phyloP scores from a whole-genome alignment of 768 basidiomycete genomes.

The Phanerochaete sordida region DNA sequence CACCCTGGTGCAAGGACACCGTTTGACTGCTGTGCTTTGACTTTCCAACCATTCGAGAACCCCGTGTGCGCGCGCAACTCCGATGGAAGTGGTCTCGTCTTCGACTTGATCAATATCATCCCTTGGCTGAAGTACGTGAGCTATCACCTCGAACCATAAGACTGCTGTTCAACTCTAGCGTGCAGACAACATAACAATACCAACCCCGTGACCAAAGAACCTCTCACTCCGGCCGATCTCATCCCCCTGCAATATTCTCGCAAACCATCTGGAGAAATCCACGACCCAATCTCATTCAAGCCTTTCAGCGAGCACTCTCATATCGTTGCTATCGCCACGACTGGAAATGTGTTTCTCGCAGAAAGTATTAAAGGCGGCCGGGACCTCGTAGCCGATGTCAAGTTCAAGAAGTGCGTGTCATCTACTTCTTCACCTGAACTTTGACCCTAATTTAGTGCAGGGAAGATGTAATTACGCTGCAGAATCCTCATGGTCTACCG shows the following conservation, averaged over 20 bases:
- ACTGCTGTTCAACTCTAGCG: background rate
- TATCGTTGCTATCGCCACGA: slow-evolving; percentile 84
- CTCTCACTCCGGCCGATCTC: slow-evolving; percentile 67
- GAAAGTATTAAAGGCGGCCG: slow-evolving; percentile 85
- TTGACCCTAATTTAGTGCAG: slow-evolving; percentile 32
- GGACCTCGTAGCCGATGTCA: slow-evolving; percentile 82
- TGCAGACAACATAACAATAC: slow-evolving; percentile 77
- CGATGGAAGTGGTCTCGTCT: slow-evolving; percentile 79
- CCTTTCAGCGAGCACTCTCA: slow-evolving; percentile 96
- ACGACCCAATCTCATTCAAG: slow-evolving; percentile 98
- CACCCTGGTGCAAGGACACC: slow-evolving; percentile 65
- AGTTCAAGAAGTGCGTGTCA: slow-evolving; percentile 71
- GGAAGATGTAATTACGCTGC: slow-evolving; percentile 89
- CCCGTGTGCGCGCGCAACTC: slow-evolving; percentile 85
- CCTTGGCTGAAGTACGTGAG: slow-evolving; percentile 83
- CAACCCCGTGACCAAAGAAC: slow-evolving; percentile 72
- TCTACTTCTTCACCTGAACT: background rate
- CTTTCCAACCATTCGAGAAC: slow-evolving; percentile 84
- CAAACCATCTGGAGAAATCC: slow-evolving; percentile 81
- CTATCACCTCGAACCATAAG: slow-evolving; percentile 11
- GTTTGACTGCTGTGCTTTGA: slow-evolving; percentile 90
- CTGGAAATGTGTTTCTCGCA: slow-evolving; percentile 90
- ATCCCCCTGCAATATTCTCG: slow-evolving; percentile 80
- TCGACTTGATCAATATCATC: slow-evolving; percentile 89
- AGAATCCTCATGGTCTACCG: slow-evolving; percentile 84